Evolutionary conservation across 805 yeast genomes (phyloP).

Genomic region (Wickerhamiella shivajii): DNA sequence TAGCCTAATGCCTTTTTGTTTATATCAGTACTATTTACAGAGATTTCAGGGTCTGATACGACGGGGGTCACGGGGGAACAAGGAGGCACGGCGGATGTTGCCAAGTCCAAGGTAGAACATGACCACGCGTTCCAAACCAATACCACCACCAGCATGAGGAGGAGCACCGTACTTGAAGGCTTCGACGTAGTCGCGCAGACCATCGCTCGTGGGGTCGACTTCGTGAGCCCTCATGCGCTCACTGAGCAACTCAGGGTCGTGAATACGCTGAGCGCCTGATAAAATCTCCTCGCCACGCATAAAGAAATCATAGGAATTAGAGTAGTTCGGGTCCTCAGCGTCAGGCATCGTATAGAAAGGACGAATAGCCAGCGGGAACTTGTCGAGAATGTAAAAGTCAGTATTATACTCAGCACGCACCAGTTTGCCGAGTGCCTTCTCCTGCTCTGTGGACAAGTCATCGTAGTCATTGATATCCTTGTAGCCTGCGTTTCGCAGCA

Average conservation of each 20-base stretch:
- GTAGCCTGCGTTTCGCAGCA: conserved; percentile 78
- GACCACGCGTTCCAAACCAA: conserved; percentile 95
- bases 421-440: conserved; percentile 78
- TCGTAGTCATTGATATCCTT: conserved; percentile 66
- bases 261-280: conserved; percentile 99
- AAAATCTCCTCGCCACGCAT: conserved; percentile 99
- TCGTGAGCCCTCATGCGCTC: conserved; percentile 76
- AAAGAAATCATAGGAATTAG: conserved; percentile 97
- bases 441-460: conserved; percentile 88
- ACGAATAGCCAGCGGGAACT: conserved; percentile 91
- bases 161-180: conserved; percentile 92
- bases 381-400: conserved; percentile 94
- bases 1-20: no score
- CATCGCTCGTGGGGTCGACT: conserved; percentile 65
- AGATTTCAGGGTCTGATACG: conserved; percentile 64
- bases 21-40: no score
- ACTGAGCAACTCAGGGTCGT: conserved; percentile 70
- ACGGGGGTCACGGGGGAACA: conserved; percentile 98
- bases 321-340: conserved; percentile 76
- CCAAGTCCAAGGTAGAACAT: conserved; percentile 96
- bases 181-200: conserved; percentile 79
- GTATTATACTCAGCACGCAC: conserved; percentile 92
- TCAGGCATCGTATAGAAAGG: conserved; percentile 99
- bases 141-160: conserved; percentile 99
- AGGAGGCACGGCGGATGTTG: conserved; percentile 95